Evolutionary conservation across 768 basidiomycete genomes (phyloP), one percentile per base, ranked within the genome.

Genomic region (Lactarius vividus): DNA sequence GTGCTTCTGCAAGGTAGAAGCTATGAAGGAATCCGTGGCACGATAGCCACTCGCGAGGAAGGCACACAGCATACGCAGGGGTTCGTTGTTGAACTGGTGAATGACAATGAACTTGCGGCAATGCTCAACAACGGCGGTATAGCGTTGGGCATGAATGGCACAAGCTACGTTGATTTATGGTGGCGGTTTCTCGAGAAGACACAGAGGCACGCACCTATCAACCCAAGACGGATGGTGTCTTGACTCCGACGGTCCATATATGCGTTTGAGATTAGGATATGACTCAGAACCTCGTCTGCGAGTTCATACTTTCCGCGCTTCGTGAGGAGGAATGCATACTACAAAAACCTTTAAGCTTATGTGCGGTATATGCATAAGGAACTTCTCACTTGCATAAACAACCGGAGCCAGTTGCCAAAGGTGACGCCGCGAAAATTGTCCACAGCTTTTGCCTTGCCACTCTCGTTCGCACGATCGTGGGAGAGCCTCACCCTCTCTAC

Each of bases 81-180:
- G 89, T 49, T 96, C 93, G 61, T 94, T 91, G 72, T 94, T 89
- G 79, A 92, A 94, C 72, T 96, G 94, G 72, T 94, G 81, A 0
- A 78, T 77, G 37, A 83, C 86, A 63, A 91, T 85, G 37, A 98
- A 77, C 68, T 89, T 89, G 29, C 94, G 85, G 37, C 83, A 83
- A 72, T 92, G 89, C 66, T 92, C 89, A 18, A 92, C 84, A 18
- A 91, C 84, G 11, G 81, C 77, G 26, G 78, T 71, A 71, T 83
- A 84, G 13, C 85, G 82, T 58, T 84, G 79, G 5, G 80, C 83
- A 1, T 81, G 74, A 42, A 91, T 83, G 8, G 88, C 88, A 72
- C 91, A 92, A 1, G 94, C 95, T 96, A 72, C 4, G 59, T 52
- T 46, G 39, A 20, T 57, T 49, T 11, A 49, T 64, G 18, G 53